Evolutionary conservation across 2,329 filamentous ascomycete species (phyloP), one percentile per base, ranked within the genome.

Genomic region (Alternaria tenuissima): DNA sequence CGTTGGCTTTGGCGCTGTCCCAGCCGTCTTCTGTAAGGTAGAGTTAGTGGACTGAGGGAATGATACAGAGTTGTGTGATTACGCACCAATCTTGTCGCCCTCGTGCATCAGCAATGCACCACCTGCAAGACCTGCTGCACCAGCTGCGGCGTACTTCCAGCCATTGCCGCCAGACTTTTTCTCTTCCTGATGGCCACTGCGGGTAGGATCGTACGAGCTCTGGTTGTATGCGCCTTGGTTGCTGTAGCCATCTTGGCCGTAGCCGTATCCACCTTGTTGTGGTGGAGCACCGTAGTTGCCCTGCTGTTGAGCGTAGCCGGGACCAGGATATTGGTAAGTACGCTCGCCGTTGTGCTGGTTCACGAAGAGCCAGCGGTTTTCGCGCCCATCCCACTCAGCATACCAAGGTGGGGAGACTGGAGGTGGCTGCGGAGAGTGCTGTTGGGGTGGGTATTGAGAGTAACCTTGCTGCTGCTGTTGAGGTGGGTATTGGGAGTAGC

Each of bases 21-120:
- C 48, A 68, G 34, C 55, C 63, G 20, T 72, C 58, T 41, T 68
- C 69, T 71, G 28, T 12, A 16, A 8, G 11, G 5, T 11, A 32
- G 6, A 2, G 48, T 67, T 54, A 65, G 61, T 30, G 34, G 22
- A 9, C 42, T 30, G 6, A n/a, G 1, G 12, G 9, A 1, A 2
- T 9, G 16, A 11, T 38, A 0, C 16, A 28, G 4, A 7, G 6
- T 12, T 14, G 7, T 7, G 5, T 26, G 5, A 18, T 11, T 22
- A 63, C 67, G 18, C 62, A 71, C 69, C 67, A 26, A 72, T 71
- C 32, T 72, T 60, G 14, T 67, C 67, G 8, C 68, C 61, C 28
- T 72, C 69, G n/a, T 72, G 69, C 68, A 71, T 72, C 20, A 72
- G 38, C 3, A 72, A 59, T 3, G 69, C 69, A 32, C 69, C 69